A percentile compares a stretch with the other conserved stretches of the same genome.
Conservation (phyloP, 1,284 basidiomycete species). For the Puccinia brachypodii region DNA sequence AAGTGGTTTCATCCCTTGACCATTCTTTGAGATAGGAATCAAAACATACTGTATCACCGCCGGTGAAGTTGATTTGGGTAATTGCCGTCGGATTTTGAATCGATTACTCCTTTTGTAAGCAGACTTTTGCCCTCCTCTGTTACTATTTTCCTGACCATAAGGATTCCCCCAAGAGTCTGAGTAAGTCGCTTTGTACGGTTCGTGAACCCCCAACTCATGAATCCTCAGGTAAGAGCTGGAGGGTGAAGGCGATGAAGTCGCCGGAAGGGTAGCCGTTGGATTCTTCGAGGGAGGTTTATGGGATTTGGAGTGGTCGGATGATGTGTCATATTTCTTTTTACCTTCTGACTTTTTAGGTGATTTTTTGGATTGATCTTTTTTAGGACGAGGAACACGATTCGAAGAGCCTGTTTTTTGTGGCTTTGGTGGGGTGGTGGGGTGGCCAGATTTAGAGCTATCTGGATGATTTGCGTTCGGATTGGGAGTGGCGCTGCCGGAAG, state of each 20-base stretch:
- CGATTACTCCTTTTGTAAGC: neutral
- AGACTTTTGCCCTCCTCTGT: neutral
- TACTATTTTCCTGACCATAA: neutral
- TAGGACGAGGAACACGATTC: neutral
- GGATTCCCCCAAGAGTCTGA: neutral
- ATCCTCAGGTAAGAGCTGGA: neutral
- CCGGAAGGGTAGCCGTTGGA: neutral
- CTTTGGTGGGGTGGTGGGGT: neutral
- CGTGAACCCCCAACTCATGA: slow-evolving; percentile 15
- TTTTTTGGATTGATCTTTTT: neutral
- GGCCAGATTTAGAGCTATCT: neutral
- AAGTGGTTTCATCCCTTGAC: neutral
- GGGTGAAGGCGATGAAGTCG: neutral
- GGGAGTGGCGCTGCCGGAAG: neutral
- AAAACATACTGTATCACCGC: slow-evolving; percentile 9
- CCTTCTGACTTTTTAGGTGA: no score
- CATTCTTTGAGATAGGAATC: neutral
- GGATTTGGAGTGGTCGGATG: neutral
- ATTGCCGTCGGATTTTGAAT: neutral
- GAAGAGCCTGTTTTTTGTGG: neutral
- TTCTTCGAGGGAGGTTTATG: neutral
- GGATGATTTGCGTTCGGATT: neutral
- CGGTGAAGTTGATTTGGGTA: slow-evolving; percentile 2
- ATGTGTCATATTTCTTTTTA: neutral
- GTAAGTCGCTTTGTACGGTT: slow-evolving; percentile 6